phyloP scores from a whole-genome alignment of 805 yeast species.

The Candida parachauliodes region DNA sequence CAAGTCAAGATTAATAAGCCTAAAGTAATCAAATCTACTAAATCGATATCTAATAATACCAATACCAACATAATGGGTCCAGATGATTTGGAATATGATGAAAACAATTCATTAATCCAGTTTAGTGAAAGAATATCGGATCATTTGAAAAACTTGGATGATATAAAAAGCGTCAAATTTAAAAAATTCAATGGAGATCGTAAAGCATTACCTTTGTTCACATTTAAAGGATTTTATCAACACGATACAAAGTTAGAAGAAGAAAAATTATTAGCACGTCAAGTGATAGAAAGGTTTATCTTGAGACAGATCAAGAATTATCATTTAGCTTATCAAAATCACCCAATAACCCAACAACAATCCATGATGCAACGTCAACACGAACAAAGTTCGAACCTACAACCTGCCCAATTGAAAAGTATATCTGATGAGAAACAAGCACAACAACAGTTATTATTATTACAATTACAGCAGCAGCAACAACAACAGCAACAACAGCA shows the following conservation, averaged over 20 bases:
- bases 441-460: slow-evolving; percentile 10
- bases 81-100: slow-evolving; percentile 49
- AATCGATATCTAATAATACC: slow-evolving; percentile 15
- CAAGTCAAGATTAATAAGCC: slow-evolving; percentile 26
- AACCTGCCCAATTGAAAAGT: slow-evolving; percentile 15
- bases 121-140: slow-evolving; percentile 48
- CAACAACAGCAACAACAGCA: slow-evolving; percentile 32
- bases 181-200: slow-evolving; percentile 12
- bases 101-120: slow-evolving; percentile 37
- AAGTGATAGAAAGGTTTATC: slow-evolving; percentile 38
- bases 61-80: slow-evolving; percentile 31
- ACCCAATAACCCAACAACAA: slow-evolving; percentile 36
- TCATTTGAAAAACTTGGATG: slow-evolving; percentile 35
- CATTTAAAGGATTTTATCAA: slow-evolving; percentile 35
- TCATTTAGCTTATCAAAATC: slow-evolving; percentile 44
- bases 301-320: slow-evolving; percentile 42
- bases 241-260: slow-evolving; percentile 33
- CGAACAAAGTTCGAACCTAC: slow-evolving; percentile 18
- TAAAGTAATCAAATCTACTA: slow-evolving; percentile 23
- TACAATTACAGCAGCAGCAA: slow-evolving; percentile 20
- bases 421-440: slow-evolving; percentile 18
- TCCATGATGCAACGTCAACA: slow-evolving; percentile 25
- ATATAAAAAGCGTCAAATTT: slow-evolving; percentile 23
- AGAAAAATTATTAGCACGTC: slow-evolving; percentile 34
- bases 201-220: slow-evolving; percentile 44